phyloP scores from a whole-genome alignment of 2,329 filamentous ascomycete species.

The Microcyclospora tardicrescens region DNA sequence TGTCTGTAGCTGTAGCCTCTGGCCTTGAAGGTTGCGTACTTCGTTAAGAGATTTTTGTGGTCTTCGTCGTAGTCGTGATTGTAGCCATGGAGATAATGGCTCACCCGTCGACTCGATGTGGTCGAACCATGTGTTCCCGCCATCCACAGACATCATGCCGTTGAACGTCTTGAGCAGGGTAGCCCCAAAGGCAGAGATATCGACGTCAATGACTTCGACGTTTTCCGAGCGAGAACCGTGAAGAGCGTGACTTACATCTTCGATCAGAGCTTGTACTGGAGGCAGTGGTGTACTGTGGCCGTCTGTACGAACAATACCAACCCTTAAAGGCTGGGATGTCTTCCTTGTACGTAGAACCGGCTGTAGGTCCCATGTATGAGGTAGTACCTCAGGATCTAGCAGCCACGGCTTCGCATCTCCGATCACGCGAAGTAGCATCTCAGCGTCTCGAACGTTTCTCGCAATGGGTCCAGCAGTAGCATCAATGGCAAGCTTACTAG shows the following conservation, averaged over 20 bases:
- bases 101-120: slow-evolving; percentile 43
- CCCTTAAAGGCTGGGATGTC: slow-evolving; percentile 17
- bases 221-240: slow-evolving; percentile 17
- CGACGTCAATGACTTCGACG: slow-evolving; percentile 47
- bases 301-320: slow-evolving; percentile 40
- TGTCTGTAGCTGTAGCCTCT: slow-evolving; percentile 40
- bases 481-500: slow-evolving; percentile 32
- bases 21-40: slow-evolving; percentile 40
- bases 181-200: slow-evolving; percentile 39
- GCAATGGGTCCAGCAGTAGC: slow-evolving; percentile 35
- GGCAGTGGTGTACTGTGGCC: slow-evolving; percentile 40
- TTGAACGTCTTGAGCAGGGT: slow-evolving; percentile 46
- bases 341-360: slow-evolving; percentile 6
- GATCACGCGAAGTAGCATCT: slow-evolving; percentile 41
- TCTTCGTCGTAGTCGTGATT: slow-evolving; percentile 37
- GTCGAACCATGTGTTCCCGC: slow-evolving; percentile 43
- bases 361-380: slow-evolving; percentile 25
- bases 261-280: slow-evolving; percentile 34
- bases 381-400: slow-evolving; percentile 31
- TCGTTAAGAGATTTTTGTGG: slow-evolving; percentile 35
- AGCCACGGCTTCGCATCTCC: slow-evolving; percentile 41
- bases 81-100: slow-evolving; percentile 48
- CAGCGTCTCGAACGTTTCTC: slow-evolving; percentile 38
- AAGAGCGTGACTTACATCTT: slow-evolving; percentile 31
- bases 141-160: slow-evolving; percentile 46